phyloP scores from a whole-genome alignment of 116 monocot species.

The Dioscorea cayenensis region DNA sequence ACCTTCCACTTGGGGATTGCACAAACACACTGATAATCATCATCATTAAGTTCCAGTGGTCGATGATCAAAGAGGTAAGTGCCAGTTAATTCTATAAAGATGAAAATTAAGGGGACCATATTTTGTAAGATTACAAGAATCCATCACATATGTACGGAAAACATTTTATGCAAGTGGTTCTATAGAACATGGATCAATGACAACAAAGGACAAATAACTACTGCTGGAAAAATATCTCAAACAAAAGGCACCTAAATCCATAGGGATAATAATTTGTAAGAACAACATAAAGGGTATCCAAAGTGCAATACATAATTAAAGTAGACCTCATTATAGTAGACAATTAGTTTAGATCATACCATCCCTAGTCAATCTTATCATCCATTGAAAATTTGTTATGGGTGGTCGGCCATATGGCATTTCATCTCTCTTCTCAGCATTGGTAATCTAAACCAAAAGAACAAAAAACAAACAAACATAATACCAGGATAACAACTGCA shows the following conservation, averaged over 20 bases:
- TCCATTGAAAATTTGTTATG: conserved; percentile 34
- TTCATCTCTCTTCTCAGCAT: conserved; percentile 39
- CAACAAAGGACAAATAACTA: too few relatives aligned
- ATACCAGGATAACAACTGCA: too few relatives aligned
- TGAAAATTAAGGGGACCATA: not conserved
- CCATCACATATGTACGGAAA: too few relatives aligned
- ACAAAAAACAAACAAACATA: too few relatives aligned
- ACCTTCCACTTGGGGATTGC: conserved; percentile 63
- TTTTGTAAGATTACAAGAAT: too few relatives aligned
- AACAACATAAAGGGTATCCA: not conserved
- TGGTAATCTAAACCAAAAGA: conserved; percentile 26
- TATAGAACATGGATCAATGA: too few relatives aligned
- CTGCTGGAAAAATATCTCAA: too few relatives aligned
- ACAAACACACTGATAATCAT: conserved; percentile 59
- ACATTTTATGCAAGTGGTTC: too few relatives aligned
- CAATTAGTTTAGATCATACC: conserved; percentile 7
- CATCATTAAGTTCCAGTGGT: conserved; percentile 44
- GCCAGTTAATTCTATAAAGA: not conserved
- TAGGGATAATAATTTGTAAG: too few relatives aligned
- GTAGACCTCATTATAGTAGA: too few relatives aligned
- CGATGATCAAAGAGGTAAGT: conserved; percentile 50
- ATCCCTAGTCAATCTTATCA: conserved; percentile 20
- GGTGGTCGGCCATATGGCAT: conserved; percentile 29
- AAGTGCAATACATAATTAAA: too few relatives aligned
- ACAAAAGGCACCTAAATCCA: too few relatives aligned